These are phyloP conservation scores for Ophiostoma novo-ulmi DNA, from an alignment of 2,329 filamentous ascomycete species.

Conservation along the genomic window DNA sequence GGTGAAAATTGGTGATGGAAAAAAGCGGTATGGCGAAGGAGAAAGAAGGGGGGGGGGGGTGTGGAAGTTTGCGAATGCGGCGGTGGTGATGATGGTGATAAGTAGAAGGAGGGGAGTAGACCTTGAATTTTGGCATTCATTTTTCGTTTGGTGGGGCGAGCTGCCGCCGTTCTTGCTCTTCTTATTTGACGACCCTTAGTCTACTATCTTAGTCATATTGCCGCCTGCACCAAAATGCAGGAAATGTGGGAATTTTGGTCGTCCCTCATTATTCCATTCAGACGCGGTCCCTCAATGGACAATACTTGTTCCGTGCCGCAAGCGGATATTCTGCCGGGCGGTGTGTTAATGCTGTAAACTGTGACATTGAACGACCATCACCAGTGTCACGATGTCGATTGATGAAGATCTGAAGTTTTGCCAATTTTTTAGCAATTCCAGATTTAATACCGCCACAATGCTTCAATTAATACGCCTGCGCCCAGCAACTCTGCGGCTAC, in stretches of 20 bases:
- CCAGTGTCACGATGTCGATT: not conserved
- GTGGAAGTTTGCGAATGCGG: not conserved
- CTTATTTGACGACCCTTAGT: not conserved
- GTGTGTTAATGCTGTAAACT: constrained; percentile 16
- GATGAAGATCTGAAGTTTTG: not conserved
- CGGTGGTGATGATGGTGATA: not conserved
- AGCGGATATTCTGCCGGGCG: constrained; percentile 27
- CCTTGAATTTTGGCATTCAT: constrained; percentile 12
- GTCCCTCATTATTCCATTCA: not conserved
- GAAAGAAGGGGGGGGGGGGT: not conserved
- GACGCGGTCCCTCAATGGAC: constrained; percentile 14
- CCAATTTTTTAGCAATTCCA: not conserved
- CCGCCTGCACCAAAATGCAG: constrained; percentile 5
- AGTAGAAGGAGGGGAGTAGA: constrained; percentile 3
- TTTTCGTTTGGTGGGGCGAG: constrained; percentile 15
- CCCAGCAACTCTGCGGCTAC: constrained; percentile 13
- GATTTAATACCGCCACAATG: not conserved
- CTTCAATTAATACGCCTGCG: constrained; percentile 15
- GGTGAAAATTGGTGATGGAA: not conserved
- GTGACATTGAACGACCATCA: not conserved
- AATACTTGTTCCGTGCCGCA: constrained; percentile 21
- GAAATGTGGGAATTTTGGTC: constrained; percentile 25
- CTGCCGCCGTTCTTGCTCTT: not conserved
- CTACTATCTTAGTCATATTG: not conserved
- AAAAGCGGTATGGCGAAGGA: not conserved